Conservation (phyloP, 495 filamentous ascomycete genomes). For the Neurospora sp. region DNA sequence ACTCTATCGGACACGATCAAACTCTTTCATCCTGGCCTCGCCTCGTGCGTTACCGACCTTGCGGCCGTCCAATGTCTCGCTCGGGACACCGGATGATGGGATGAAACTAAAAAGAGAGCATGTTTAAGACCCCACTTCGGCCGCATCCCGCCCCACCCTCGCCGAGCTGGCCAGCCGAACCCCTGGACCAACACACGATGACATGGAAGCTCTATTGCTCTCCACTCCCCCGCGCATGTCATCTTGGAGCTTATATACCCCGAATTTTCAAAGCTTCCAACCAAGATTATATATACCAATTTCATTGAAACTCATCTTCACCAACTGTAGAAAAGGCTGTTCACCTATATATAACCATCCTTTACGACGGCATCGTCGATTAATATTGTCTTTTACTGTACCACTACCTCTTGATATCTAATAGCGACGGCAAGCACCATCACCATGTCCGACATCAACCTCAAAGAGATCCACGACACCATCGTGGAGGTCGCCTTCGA, state of each 20-base stretch:
- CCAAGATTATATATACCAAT: neutral
- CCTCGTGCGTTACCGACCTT: neutral
- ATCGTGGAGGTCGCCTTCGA: conserved; percentile 63
- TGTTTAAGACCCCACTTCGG: neutral
- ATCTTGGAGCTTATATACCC: neutral
- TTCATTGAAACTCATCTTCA: neutral
- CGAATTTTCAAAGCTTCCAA: neutral
- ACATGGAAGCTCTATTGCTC: neutral
- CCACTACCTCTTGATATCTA: neutral
- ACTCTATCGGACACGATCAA: neutral
- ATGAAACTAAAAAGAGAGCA: neutral
- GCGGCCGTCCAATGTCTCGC: neutral
- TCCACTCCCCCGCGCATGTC: neutral
- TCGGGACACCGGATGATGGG: neutral
- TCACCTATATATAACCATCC: neutral
- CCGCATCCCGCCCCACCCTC: neutral
- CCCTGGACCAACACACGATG: neutral
- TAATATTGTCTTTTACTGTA: neutral
- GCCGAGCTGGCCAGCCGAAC: neutral
- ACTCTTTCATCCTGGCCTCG: neutral
- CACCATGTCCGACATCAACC: conserved; percentile 44
- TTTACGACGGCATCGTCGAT: neutral
- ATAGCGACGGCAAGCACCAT: neutral
- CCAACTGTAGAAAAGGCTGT: neutral
- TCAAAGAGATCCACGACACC: conserved; percentile 72